phyloP scores from a whole-genome alignment of 768 basidiomycete species.

The Amanita pallidorosea region DNA sequence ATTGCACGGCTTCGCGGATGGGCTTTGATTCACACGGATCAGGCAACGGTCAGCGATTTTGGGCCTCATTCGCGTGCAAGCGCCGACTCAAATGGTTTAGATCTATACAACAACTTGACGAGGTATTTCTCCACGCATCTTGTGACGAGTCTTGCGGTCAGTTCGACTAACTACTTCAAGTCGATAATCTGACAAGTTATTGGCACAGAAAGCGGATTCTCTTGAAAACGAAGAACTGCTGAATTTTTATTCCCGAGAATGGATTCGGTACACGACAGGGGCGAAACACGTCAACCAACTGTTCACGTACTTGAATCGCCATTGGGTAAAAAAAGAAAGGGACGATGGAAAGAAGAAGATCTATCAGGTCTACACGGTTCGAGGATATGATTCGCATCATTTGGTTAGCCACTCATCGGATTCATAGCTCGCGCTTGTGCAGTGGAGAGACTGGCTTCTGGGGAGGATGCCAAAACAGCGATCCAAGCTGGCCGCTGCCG shows the following conservation, averaged over 20 bases:
- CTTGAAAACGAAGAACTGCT: constrained; percentile 83
- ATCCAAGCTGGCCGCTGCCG: constrained; percentile 75
- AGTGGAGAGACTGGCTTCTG: constrained; percentile 94
- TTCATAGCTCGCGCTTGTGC: constrained; percentile 81
- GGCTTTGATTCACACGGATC: constrained; percentile 5
- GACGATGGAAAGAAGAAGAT: constrained; percentile 94
- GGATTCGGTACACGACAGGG: constrained; percentile 95
- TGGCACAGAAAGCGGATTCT: constrained; percentile 55
- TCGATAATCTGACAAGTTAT: neutral
- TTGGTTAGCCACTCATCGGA: constrained; percentile 5
- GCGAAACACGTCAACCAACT: constrained; percentile 96
- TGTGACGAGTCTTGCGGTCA: constrained; percentile 12
- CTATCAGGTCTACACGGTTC: constrained; percentile 91
- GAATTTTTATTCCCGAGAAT: constrained; percentile 85
- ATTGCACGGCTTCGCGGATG: constrained; percentile 87
- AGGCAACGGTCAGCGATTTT: constrained; percentile 1
- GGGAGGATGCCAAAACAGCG: constrained; percentile 74
- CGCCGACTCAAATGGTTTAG: constrained; percentile 93
- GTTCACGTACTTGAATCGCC: constrained; percentile 96
- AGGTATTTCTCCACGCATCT: constrained; percentile 84
- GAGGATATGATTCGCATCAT: constrained; percentile 12
- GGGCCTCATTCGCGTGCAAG: constrained; percentile 44
- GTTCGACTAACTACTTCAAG: neutral
- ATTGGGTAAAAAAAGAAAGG: constrained; percentile 98
- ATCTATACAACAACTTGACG: constrained; percentile 92